Base-by-base conservation (phyloP, 2,329 filamentous ascomycete species). In the Colletotrichum sp. region DNA sequence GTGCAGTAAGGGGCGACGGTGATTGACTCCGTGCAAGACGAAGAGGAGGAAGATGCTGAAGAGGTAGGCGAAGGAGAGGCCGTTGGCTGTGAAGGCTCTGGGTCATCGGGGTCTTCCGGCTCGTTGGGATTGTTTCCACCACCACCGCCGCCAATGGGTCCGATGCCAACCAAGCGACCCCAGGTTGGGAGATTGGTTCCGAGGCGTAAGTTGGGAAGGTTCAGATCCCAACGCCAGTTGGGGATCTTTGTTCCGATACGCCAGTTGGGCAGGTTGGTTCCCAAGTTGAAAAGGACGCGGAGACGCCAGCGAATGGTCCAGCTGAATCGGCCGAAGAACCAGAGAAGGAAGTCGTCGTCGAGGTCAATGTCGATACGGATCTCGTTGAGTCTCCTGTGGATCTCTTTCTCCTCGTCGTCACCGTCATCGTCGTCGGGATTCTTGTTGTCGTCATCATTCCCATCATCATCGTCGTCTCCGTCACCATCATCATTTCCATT, bases 1-100 rank as follows among this genome's bases (percentile, higher is more conserved):
- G 76, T 76, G 63, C 76, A 77, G 34, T 77, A 67, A 36, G 76
- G 76, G 12, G 76, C 76, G 21, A 77, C 12, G 7, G 76, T 76
- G 57, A 71, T 74, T 6, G 68, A 67, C 18, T 21, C 28, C 7
- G 76, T 48, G 63, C 76, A 77, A 5, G 74, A 76, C 3, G 76
- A 70, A 15, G 63, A 65, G 24, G 66, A 76, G 5, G 70, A 71
- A 4, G 76, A 66, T 7, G n/a, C 57, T 8, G 63, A 65, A 13
- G 55, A 65, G 3, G 64, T 34, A 7, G 69, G 28, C 10, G 61
- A 32, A 16, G 59, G 28, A 15, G n/a, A 52, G 3, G 60, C 43
- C 3, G 26, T 57, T n/a, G 60, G 36, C 60, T 21, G n/a, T 6
- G 64, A 68, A 15, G 65, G 55, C 15, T 75, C 59, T 5, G 73